Percentiles rank a stretch among this genome's conserved stretches.
Evolutionary conservation across 1,139 yeast genomes (phyloP).

Genomic region (Debaryomyces coudertii): DNA sequence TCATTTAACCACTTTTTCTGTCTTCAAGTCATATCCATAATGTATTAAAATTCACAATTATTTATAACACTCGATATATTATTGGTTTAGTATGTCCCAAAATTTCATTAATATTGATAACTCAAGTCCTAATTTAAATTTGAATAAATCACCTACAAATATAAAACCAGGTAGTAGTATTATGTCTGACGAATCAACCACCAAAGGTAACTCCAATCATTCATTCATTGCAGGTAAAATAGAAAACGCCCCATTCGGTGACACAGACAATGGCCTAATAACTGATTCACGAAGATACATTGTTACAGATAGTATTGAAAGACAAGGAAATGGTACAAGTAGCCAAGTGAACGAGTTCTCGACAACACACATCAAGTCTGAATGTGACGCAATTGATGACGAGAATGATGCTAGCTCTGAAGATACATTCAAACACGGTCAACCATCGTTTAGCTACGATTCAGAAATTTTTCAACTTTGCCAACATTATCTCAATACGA

Average conservation of each 20-base stretch:
- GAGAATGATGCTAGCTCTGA: conserved; percentile 1
- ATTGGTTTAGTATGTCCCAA: conserved; percentile 2
- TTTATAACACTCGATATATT: conserved; percentile 1
- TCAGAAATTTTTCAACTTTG: conserved; percentile 42
- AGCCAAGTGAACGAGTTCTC: too few relatives aligned
- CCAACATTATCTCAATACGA: conserved; percentile 46
- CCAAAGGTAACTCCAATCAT: not conserved
- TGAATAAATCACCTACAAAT: not conserved
- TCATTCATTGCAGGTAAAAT: not conserved
- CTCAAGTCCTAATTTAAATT: not conserved
- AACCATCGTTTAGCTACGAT: conserved; percentile 47
- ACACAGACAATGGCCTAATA: not conserved
- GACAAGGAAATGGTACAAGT: not conserved
- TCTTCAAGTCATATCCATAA: conserved; percentile 1
- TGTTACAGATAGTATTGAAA: not conserved
- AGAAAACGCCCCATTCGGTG: not conserved
- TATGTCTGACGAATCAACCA: not conserved
- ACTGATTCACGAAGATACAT: not conserved
- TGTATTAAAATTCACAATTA: conserved; percentile 3
- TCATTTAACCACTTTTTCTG: not conserved
- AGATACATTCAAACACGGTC: conserved; percentile 12
- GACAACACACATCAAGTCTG: not conserved
- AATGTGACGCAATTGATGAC: not conserved
- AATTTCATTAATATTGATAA: conserved; percentile 2
- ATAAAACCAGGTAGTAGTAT: not conserved